Conservation (phyloP, 179 eudicot species). For the Vitellaria paradoxa region DNA sequence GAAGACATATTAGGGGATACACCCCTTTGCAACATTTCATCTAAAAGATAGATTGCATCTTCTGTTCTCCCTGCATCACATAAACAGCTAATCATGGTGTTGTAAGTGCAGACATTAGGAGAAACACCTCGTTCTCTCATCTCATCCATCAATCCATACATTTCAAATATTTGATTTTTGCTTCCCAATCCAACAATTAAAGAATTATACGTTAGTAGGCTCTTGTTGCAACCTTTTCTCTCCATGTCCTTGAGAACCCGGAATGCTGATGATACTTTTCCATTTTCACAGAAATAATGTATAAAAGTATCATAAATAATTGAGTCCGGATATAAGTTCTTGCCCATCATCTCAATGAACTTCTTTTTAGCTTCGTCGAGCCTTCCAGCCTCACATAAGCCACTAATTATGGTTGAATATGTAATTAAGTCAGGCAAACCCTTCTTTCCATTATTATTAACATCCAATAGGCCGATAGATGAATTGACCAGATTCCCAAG, state of each 20-base stretch:
- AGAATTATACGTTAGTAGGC: constrained; percentile 74
- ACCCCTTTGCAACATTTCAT: constrained; percentile 71
- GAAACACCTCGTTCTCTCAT: constrained; percentile 80
- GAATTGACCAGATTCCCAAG: constrained; percentile 55
- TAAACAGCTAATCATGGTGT: constrained; percentile 54
- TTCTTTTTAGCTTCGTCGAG: constrained; percentile 84
- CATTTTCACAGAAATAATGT: constrained; percentile 55
- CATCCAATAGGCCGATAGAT: constrained; percentile 42
- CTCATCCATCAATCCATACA: constrained; percentile 84
- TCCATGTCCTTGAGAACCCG: constrained; percentile 99
- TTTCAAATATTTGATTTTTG: constrained; percentile 80
- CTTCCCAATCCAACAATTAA: constrained; percentile 65
- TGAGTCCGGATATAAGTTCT: constrained; percentile 70
- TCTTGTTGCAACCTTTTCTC: constrained; percentile 70
- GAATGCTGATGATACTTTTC: constrained; percentile 83
- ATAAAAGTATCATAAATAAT: constrained; percentile 61
- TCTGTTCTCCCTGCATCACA: constrained; percentile 70
- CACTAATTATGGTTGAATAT: constrained; percentile 76
- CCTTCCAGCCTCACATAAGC: constrained; percentile 71
- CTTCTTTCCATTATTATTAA: constrained; percentile 31
- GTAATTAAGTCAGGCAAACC: constrained; percentile 81
- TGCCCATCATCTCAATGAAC: constrained; percentile 81
- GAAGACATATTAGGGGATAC: constrained; percentile 64
- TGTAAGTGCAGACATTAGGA: constrained; percentile 69
- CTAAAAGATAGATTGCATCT: constrained; percentile 68